A percentile compares a stretch with the other conserved stretches of the same genome.
Conservation (phyloP, 345 rosid species). For the Limnanthes douglasii region DNA sequence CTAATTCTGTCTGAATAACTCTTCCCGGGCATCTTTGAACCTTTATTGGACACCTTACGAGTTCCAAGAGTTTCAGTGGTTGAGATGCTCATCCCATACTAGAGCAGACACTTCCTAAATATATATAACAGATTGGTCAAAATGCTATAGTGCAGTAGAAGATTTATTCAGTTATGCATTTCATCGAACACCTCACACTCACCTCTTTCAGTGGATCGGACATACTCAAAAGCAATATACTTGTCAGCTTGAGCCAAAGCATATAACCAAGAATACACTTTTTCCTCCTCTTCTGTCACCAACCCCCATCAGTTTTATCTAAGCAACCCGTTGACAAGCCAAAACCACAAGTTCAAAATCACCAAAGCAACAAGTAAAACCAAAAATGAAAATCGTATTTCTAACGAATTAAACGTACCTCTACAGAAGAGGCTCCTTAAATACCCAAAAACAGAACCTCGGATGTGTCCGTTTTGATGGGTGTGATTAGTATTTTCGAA, state of each 20-base stretch:
- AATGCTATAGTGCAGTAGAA: too few relatives aligned
- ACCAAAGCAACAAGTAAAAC: too few relatives aligned
- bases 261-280: slow-evolving; percentile 49
- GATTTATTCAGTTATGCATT: too few relatives aligned
- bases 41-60: slow-evolving; percentile 43
- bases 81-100: slow-evolving; percentile 4
- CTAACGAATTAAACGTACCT: slow-evolving; percentile 16
- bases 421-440: slow-evolving; percentile 19
- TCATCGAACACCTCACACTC: slow-evolving; percentile 9
- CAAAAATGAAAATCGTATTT: too few relatives aligned
- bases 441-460: slow-evolving; percentile 8
- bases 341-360: background rate
- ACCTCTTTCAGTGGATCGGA: slow-evolving; percentile 66
- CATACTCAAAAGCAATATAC: slow-evolving; percentile 49
- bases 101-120: background rate
- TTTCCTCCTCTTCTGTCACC: slow-evolving; percentile 50
- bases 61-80: slow-evolving; percentile 57
- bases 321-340: too few relatives aligned
- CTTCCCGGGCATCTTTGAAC: slow-evolving; percentile 71
- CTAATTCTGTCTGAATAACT: slow-evolving; percentile 46
- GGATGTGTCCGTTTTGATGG: slow-evolving; percentile 7
- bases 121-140: too few relatives aligned
- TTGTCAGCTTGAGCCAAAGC: slow-evolving; percentile 34
- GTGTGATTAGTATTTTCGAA: slow-evolving; percentile 2
- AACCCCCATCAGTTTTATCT: slow-evolving; percentile 38